These are phyloP conservation scores for Quambalaria eucalypti DNA, from an alignment of 1,284 basidiomycete genomes.

Conservation along the genomic window DNA sequence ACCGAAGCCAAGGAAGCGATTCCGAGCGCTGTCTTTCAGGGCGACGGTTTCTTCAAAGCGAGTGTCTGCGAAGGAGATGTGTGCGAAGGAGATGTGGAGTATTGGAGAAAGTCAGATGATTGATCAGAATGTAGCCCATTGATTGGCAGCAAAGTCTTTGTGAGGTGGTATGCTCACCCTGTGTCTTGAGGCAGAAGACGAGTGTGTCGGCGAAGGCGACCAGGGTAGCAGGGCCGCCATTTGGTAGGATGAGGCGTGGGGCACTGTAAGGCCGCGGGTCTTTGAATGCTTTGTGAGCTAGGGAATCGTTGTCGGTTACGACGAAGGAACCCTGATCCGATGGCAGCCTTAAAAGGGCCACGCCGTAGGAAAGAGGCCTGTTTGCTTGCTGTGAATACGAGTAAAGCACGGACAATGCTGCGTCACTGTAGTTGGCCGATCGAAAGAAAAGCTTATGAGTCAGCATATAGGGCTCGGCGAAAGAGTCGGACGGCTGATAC, in stretches of 20 bases:
- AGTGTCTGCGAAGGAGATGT: too few species aligned
- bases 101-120: too few species aligned
- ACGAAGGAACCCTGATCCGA: conserved; percentile 17
- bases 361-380: conserved; percentile 18
- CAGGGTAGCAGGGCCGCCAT: conserved; percentile 33
- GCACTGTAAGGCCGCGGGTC: conserved; percentile 29
- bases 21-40: conserved; percentile 37
- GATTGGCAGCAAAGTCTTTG: too few species aligned
- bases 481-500: neutral
- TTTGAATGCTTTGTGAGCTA: conserved; percentile 16
- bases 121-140: too few species aligned
- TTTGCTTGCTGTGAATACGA: conserved; percentile 13
- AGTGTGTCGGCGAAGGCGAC: conserved; percentile 32
- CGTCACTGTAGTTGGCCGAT: conserved; percentile 4
- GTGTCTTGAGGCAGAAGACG: conserved; percentile 14
- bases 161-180: too few species aligned
- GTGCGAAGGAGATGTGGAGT: conserved; percentile 11
- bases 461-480: too few species aligned
- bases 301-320: conserved; percentile 7
- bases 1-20: conserved; percentile 42
- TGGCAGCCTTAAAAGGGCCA: conserved; percentile 16
- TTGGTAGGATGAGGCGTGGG: conserved; percentile 32
- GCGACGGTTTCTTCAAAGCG: conserved; percentile 46
- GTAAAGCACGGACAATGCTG: conserved; percentile 23
- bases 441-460: neutral